Percentiles rank a stretch among this genome's conserved stretches.
phyloP scores from a whole-genome alignment of 2,329 filamentous ascomycete species.

The Botrytis tulipae region DNA sequence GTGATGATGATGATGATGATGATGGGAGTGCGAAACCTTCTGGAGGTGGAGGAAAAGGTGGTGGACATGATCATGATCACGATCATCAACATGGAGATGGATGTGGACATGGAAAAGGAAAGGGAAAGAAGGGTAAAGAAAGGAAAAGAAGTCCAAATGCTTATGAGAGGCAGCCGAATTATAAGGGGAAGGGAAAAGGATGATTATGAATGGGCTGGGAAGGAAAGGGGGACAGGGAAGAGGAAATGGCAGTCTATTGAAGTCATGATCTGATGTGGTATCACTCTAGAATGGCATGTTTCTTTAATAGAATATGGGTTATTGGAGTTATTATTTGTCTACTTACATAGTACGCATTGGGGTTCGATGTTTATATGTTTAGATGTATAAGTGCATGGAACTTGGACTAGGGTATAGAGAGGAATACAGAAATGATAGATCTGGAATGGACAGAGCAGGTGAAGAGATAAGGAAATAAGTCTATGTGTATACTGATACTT shows the following conservation, averaged over 20 bases:
- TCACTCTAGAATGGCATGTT: neutral
- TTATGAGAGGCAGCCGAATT: conserved; percentile 73
- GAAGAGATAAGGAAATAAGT: neutral
- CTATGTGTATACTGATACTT: no score
- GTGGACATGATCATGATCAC: conserved; percentile 25
- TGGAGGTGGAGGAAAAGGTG: conserved; percentile 31
- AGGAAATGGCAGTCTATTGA: neutral
- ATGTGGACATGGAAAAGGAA: conserved; percentile 39
- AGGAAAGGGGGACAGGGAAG: neutral
- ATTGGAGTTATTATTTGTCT: neutral
- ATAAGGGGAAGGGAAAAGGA: conserved; percentile 40
- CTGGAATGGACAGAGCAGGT: neutral
- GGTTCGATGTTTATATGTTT: neutral
- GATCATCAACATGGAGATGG: conserved; percentile 29
- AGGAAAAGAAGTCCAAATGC: conserved; percentile 72
- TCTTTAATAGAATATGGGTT: neutral
- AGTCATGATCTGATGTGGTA: neutral
- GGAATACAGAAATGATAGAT: neutral
- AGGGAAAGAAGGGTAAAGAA: conserved; percentile 39
- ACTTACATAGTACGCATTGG: neutral
- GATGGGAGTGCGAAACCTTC: conserved; percentile 47
- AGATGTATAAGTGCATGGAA: neutral
- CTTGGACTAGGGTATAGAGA: neutral
- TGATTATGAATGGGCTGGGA: neutral
- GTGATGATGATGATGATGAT: conserved; percentile 38